Conservation (phyloP, 305 asterid species). For the Caryopteris hybrid region DNA sequence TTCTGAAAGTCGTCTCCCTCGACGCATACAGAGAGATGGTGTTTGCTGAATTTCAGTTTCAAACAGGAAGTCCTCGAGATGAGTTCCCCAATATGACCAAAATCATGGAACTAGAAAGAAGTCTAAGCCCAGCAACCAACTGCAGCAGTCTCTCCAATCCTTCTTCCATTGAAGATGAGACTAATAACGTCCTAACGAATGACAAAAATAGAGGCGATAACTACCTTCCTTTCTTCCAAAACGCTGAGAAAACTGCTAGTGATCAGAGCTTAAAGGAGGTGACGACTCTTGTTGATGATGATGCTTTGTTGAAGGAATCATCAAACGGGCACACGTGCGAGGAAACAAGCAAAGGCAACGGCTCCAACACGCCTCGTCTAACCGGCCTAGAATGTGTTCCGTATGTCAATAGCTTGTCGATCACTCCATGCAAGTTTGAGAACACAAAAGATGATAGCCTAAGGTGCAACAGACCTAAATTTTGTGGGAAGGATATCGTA, state of each 20-base stretch:
- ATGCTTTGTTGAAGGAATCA: slow-evolving; percentile 26
- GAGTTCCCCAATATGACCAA: slow-evolving; percentile 26
- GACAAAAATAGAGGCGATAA: slow-evolving; percentile 29
- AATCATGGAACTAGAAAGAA: slow-evolving; percentile 37
- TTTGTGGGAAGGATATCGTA: slow-evolving; percentile 28
- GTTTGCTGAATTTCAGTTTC: slow-evolving; percentile 35
- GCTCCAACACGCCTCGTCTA: slow-evolving; percentile 33
- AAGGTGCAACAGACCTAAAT: slow-evolving; percentile 32
- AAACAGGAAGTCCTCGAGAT: slow-evolving; percentile 29
- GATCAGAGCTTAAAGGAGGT: slow-evolving; percentile 32
- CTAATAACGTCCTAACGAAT: slow-evolving; percentile 37
- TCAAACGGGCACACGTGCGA: slow-evolving; percentile 27
- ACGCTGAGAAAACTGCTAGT: slow-evolving; percentile 19
- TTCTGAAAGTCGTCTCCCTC: slow-evolving; percentile 37
- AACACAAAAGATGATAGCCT: slow-evolving; percentile 39
- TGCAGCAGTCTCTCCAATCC: slow-evolving; percentile 84
- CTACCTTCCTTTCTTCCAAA: slow-evolving; percentile 22
- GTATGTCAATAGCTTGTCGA: slow-evolving; percentile 36
- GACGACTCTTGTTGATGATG: slow-evolving; percentile 17
- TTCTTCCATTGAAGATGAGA: slow-evolving; percentile 84
- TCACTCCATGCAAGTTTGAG: slow-evolving; percentile 77
- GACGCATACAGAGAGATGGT: slow-evolving; percentile 29
- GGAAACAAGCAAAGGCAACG: slow-evolving; percentile 48
- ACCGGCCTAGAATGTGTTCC: slow-evolving; percentile 58
- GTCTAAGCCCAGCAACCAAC: slow-evolving; percentile 58